phyloP scores from a whole-genome alignment of 169 alveolate species.

The Plasmodium sp. region DNA sequence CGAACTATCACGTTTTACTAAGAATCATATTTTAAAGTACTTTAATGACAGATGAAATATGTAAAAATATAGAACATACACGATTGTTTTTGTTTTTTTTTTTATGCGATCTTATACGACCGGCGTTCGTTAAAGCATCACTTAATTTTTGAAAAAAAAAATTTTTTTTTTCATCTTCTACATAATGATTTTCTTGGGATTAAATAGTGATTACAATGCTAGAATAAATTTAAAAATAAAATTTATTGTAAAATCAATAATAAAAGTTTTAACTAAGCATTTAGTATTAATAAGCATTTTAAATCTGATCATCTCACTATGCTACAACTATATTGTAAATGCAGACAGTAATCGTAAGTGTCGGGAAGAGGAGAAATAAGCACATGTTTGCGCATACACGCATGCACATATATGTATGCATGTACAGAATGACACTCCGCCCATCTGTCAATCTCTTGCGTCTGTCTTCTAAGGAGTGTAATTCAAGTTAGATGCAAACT shows the following conservation, averaged over 20 bases:
- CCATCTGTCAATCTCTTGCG: not conserved
- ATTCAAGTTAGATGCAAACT: not conserved
- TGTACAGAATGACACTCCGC: not conserved
- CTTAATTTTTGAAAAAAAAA: conserved; percentile 26
- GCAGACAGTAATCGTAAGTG: conserved; percentile 70
- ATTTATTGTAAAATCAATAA: conserved; percentile 62
- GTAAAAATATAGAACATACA: conserved; percentile 36
- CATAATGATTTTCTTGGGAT: conserved; percentile 74
- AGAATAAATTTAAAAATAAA: conserved; percentile 67
- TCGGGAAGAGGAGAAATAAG: not conserved
- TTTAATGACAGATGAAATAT: conserved; percentile 49
- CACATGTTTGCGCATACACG: not conserved
- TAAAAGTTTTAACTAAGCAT: conserved; percentile 69
- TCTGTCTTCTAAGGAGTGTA: not conserved
- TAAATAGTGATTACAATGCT: conserved; percentile 72
- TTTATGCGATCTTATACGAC: not conserved
- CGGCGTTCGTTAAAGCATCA: not conserved
- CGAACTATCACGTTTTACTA: not conserved
- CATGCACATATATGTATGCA: not conserved
- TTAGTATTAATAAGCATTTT: conserved; percentile 58
- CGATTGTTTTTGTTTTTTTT: not conserved
- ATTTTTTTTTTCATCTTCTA: conserved; percentile 31
- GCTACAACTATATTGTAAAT: conserved; percentile 41
- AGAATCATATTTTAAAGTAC: not conserved
- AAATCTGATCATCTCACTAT: conserved; percentile 70